Evolutionary conservation across 805 yeast species (phyloP).

Genomic region (Lipomyces mesembrius): DNA sequence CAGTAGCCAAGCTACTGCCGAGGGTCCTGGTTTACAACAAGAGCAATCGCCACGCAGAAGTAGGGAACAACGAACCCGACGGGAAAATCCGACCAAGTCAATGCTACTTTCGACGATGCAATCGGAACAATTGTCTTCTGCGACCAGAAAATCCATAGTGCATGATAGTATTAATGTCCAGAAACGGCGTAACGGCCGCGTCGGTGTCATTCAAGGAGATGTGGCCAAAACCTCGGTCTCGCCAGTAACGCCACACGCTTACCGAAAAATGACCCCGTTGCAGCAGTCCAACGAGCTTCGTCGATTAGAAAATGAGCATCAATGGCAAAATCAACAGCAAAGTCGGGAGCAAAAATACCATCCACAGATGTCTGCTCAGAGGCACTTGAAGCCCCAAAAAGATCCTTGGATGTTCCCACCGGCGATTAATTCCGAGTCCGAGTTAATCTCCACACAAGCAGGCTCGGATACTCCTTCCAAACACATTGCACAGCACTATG

Average conservation of each 20-base stretch:
- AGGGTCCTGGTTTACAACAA: not conserved
- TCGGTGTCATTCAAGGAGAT: not conserved
- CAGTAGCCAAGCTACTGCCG: not conserved
- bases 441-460: not conserved
- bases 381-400: not conserved
- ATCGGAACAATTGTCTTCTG: not conserved
- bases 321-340: conserved; percentile 23
- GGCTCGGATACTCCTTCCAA: not conserved
- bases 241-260: not conserved
- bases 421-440: conserved; percentile 15
- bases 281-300: conserved; percentile 18
- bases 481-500: not conserved
- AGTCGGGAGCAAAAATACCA: not conserved
- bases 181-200: not conserved
- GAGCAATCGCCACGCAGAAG: not conserved
- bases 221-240: not conserved
- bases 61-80: not conserved
- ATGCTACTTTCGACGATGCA: not conserved
- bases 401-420: conserved; percentile 17
- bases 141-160: not conserved
- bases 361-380: not conserved
- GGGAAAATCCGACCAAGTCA: not conserved
- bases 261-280: conserved; percentile 15
- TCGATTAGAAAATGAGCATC: conserved; percentile 17
- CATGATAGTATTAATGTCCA: not conserved